These are phyloP conservation scores for Moesziomyces globuligerus DNA, from an alignment of 1,284 basidiomycete species.

Conservation along the genomic window DNA sequence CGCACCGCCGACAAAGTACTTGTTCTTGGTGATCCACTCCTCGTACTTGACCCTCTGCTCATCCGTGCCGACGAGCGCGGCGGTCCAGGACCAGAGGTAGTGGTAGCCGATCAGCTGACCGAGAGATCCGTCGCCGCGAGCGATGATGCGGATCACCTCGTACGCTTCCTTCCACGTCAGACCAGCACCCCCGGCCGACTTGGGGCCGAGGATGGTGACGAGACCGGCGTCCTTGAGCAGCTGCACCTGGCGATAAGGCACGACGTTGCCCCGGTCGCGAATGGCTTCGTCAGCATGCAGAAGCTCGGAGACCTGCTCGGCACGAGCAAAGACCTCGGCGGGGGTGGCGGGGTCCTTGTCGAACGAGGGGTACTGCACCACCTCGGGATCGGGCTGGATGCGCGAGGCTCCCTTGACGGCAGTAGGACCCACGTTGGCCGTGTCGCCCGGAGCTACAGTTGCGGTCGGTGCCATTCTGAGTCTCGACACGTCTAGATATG, in stretches of 20 bases:
- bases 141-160: constrained; percentile 57
- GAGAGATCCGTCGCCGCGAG: constrained; percentile 63
- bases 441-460: constrained; percentile 12
- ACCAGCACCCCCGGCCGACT: constrained; percentile 58
- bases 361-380: constrained; percentile 57
- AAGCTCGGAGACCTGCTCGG: constrained; percentile 60
- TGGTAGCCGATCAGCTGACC: constrained; percentile 59
- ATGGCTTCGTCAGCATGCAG: constrained; percentile 62
- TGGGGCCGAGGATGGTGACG: constrained; percentile 61
- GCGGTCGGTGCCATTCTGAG: constrained; percentile 49
- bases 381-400: constrained; percentile 59
- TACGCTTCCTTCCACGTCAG: constrained; percentile 60
- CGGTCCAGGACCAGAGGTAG: constrained; percentile 62
- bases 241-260: constrained; percentile 64
- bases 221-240: constrained; percentile 65
- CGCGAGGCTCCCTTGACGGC: constrained; percentile 39
- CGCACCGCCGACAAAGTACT: constrained; percentile 64
- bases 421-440: constrained; percentile 6
- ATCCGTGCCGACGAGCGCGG: constrained; percentile 60
- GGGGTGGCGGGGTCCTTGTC: constrained; percentile 46
- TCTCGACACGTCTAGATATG: too few species aligned
- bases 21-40: constrained; percentile 54
- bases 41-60: constrained; percentile 51
- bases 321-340: constrained; percentile 57
- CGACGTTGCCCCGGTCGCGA: constrained; percentile 64